Percentiles rank a stretch among this genome's conserved stretches.
Conservation (phyloP, 208 protist genomes). For the Acanthamoeba healyi region DNA sequence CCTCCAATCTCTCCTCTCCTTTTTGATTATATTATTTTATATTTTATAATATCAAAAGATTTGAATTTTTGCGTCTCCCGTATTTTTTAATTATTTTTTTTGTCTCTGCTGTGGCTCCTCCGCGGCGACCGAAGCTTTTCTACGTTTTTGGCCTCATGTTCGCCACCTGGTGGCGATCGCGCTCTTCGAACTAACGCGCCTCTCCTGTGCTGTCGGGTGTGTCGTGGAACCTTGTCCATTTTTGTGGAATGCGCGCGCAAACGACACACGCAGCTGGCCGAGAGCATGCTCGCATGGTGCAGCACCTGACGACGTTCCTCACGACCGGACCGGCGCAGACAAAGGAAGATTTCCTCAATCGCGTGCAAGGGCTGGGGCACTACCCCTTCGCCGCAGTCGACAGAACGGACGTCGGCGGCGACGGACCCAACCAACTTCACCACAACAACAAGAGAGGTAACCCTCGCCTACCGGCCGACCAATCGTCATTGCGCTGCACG, state of each 20-base stretch:
- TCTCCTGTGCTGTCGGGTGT: background rate
- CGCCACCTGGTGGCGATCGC: background rate
- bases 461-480: background rate
- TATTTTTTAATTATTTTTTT: background rate
- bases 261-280: background rate
- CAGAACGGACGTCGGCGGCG: background rate
- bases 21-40: background rate
- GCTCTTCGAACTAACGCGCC: background rate
- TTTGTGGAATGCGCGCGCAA: background rate
- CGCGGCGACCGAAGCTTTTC: too few relatives aligned
- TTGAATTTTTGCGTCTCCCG: background rate
- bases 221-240: too few relatives aligned
- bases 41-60: background rate
- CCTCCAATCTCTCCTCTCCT: background rate
- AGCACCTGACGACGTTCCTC: conserved; percentile 22
- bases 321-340: background rate
- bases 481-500: background rate
- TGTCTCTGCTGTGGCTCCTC: too few relatives aligned
- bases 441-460: background rate
- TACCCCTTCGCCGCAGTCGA: background rate
- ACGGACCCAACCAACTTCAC: background rate
- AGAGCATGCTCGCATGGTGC: background rate
- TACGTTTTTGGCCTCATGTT: too few relatives aligned
- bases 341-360: conserved; percentile 33
- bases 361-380: background rate